A percentile compares a stretch with the other conserved stretches of the same genome.
Conservation (phyloP, 495 filamentous ascomycete genomes). For the Hypoxylon fragiforme region DNA sequence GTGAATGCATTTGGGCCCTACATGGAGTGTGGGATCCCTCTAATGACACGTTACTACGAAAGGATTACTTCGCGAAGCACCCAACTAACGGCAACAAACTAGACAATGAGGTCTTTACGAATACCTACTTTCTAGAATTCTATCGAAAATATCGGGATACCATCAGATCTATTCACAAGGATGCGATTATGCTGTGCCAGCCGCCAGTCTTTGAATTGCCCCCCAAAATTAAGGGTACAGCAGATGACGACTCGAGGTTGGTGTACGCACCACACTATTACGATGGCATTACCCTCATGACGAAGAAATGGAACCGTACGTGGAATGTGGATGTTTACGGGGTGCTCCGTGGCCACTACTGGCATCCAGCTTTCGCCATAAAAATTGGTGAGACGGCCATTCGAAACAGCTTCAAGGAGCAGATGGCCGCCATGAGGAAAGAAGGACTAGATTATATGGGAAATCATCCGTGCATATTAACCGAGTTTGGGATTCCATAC, state of each 20-base stretch:
- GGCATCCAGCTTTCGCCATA: slow-evolving; percentile 84
- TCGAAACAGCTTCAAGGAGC: slow-evolving; percentile 88
- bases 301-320: slow-evolving; percentile 95
- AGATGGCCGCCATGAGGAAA: slow-evolving; percentile 81
- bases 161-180: slow-evolving; percentile 73
- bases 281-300: slow-evolving; percentile 94
- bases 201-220: slow-evolving; percentile 91
- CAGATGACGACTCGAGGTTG: slow-evolving; percentile 86
- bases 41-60: slow-evolving; percentile 73
- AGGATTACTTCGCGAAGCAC: slow-evolving; percentile 84
- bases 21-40: slow-evolving; percentile 92
- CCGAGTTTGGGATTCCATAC: slow-evolving; percentile 96
- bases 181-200: slow-evolving; percentile 87
- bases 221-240: slow-evolving; percentile 81
- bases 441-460: slow-evolving; percentile 93
- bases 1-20: slow-evolving; percentile 94
- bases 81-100: slow-evolving; percentile 70
- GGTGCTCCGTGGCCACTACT: slow-evolving; percentile 84
- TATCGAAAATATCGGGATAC: slow-evolving; percentile 75
- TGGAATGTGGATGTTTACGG: slow-evolving; percentile 98
- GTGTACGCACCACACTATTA: slow-evolving; percentile 95
- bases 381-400: slow-evolving; percentile 95
- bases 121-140: slow-evolving; percentile 84
- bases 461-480: slow-evolving; percentile 85
- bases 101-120: slow-evolving; percentile 83